phyloP scores from a whole-genome alignment of 148 eudicot species.

The Chenopodium suecicum region DNA sequence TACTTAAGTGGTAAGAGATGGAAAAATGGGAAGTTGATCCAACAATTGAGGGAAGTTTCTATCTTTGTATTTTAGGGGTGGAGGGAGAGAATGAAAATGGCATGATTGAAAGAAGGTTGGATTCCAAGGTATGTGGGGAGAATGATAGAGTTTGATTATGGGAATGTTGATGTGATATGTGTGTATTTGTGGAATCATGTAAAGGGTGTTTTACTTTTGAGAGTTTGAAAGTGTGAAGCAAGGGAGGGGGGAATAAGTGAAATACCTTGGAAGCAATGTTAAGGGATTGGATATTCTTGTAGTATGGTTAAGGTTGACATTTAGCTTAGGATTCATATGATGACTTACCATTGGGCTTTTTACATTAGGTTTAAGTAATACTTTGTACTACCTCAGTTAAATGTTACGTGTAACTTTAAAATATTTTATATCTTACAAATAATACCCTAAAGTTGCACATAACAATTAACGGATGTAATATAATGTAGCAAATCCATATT shows the following conservation, averaged over 20 bases:
- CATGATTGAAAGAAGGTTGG: constrained; percentile 6
- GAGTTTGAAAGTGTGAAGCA: constrained; percentile 17
- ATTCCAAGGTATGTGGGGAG: constrained; percentile 12
- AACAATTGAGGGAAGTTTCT: neutral
- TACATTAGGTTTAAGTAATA: too few relatives aligned
- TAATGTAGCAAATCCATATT: too few relatives aligned
- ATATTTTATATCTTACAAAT: too few relatives aligned
- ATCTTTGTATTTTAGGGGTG: neutral
- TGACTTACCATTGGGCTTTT: too few relatives aligned
- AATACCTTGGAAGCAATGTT: constrained; percentile 25
- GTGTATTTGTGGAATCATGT: constrained; percentile 2
- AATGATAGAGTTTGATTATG: neutral
- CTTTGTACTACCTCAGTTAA: too few relatives aligned
- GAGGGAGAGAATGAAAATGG: neutral
- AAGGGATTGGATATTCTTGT: constrained; percentile 5
- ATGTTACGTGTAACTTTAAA: too few relatives aligned
- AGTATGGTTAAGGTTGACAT: neutral
- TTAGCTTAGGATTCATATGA: neutral
- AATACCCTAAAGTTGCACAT: too few relatives aligned
- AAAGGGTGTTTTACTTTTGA: neutral
- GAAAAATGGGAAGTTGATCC: neutral
- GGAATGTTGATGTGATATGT: constrained; percentile 5
- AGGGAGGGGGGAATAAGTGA: constrained; percentile 1
- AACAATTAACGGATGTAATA: too few relatives aligned
- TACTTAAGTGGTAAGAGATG: constrained; percentile 10